These are phyloP conservation scores for Penicillium soppii DNA, from an alignment of 495 filamentous ascomycete species.

Conservation along the genomic window DNA sequence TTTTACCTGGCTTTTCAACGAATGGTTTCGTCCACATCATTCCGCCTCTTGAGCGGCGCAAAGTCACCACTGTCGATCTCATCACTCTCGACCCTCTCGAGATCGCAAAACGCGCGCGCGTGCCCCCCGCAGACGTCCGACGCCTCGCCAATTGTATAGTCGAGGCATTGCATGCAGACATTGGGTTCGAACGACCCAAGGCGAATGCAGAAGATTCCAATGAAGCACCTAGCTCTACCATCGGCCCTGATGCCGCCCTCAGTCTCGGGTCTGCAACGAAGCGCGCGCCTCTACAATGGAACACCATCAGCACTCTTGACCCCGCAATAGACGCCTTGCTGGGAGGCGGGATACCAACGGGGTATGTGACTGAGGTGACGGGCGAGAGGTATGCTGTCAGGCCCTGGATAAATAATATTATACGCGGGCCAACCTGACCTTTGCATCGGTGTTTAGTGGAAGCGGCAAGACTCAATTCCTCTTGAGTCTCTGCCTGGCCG, in stretches of 20 bases:
- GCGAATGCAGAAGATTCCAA: constrained; percentile 11
- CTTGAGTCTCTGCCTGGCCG: constrained; percentile 76
- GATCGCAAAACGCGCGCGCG: constrained; percentile 80
- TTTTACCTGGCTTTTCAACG: constrained; percentile 77
- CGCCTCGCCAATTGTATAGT: constrained; percentile 65
- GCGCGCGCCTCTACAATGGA: constrained; percentile 46
- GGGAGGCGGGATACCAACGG: constrained; percentile 79
- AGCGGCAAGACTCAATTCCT: constrained; percentile 97
- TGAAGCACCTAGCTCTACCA: constrained; percentile 27
- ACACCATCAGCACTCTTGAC: constrained; percentile 78
- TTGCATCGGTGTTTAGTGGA: constrained; percentile 53
- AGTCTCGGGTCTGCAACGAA: constrained; percentile 24
- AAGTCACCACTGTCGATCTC: constrained; percentile 78
- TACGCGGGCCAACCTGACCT: constrained; percentile 16
- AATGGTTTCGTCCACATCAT: constrained; percentile 70
- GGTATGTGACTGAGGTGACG: constrained; percentile 84
- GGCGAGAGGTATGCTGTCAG: constrained; percentile 71
- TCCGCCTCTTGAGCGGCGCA: constrained; percentile 71
- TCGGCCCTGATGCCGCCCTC: constrained; percentile 15
- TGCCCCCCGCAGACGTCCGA: constrained; percentile 76
- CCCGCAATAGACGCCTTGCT: constrained; percentile 69
- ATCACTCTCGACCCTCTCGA: constrained; percentile 80
- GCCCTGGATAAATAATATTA: neutral
- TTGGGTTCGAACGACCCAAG: constrained; percentile 46
- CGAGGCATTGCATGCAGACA: constrained; percentile 61